phyloP scores from a whole-genome alignment of 345 rosid genomes.

The Luvunga scandens region DNA sequence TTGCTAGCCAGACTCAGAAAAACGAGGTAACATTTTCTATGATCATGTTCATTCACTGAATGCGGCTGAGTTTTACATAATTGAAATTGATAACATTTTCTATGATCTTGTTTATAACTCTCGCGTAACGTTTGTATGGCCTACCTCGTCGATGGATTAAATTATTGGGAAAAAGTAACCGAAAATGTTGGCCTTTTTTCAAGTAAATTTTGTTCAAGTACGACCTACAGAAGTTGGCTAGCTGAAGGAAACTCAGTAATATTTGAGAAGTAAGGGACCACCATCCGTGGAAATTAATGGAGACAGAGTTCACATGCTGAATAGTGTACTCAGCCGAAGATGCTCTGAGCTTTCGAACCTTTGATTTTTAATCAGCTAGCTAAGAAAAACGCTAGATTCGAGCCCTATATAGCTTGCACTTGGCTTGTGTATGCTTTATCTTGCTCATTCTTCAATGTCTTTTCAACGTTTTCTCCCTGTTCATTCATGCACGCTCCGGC shows the following conservation, averaged over 20 bases:
- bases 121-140: neutral
- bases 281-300: neutral
- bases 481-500: neutral
- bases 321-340: conserved; percentile 7
- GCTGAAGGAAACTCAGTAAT: neutral
- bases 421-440: neutral
- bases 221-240: neutral
- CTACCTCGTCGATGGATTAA: neutral
- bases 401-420: neutral
- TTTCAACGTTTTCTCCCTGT: neutral
- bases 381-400: neutral
- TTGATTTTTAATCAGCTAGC: neutral
- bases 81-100: neutral
- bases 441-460: neutral
- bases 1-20: neutral
- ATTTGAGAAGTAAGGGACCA: neutral
- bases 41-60: neutral
- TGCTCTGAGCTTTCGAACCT: neutral
- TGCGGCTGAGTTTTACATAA: neutral
- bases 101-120: no score
- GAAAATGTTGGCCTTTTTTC: neutral
- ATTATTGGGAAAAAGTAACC: neutral
- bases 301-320: conserved; percentile 32
- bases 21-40: neutral
- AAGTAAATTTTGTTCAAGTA: neutral